phyloP scores from a whole-genome alignment of 148 eudicot species.

The Chenopodium quinoa region DNA sequence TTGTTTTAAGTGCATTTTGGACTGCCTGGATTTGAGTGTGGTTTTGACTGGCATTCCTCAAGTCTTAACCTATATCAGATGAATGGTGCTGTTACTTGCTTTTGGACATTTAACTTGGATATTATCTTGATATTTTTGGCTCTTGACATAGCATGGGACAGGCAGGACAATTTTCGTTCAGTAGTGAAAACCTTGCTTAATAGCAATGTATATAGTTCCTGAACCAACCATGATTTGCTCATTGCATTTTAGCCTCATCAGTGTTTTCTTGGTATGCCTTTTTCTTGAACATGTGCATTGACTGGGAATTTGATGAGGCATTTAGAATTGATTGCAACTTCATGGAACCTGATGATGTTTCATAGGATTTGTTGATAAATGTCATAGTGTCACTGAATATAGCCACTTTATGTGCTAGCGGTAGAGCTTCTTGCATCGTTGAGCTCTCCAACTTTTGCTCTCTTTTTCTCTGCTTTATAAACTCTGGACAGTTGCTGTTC shows the following conservation, averaged over 20 bases:
- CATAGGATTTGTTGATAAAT: background rate
- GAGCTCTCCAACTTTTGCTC: background rate
- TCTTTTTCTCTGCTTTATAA: background rate
- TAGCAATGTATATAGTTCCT: background rate
- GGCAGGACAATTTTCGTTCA: background rate
- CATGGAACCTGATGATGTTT: constrained; percentile 5
- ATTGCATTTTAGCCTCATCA: background rate
- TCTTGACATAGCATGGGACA: constrained; percentile 4
- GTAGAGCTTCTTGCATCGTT: background rate
- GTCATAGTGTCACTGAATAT: background rate
- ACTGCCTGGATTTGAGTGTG: constrained; percentile 17
- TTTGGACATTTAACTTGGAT: constrained; percentile 13
- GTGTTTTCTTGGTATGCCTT: constrained; percentile 2
- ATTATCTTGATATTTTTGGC: background rate
- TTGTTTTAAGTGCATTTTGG: constrained; percentile 15
- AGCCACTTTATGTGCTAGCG: background rate
- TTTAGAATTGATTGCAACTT: background rate
- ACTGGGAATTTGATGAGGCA: background rate
- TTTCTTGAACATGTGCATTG: background rate
- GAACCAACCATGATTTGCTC: background rate
- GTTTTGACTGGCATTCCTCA: background rate
- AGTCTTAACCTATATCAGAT: background rate
- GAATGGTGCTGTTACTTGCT: constrained; percentile 8
- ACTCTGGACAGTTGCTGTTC: constrained; percentile 1
- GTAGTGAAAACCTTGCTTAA: background rate